Base-by-base conservation (phyloP, 176 grass and related monocot species). In the Carex myosuroides region DNA sequence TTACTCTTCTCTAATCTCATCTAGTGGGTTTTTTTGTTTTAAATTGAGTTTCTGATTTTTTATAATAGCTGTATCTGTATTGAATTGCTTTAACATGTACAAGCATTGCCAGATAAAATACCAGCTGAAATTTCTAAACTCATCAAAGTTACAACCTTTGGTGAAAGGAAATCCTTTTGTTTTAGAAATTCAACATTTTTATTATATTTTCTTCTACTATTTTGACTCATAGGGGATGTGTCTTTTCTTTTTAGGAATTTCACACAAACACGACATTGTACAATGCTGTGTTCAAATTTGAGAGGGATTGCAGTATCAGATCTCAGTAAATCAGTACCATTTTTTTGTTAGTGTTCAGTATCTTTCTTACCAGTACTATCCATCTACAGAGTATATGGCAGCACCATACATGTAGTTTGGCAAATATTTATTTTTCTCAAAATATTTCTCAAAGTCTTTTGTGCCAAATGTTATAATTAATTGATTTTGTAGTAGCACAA, bases 201-300 rank as follows among this genome's bases (percentile, higher is more conserved):
- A 37, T 72, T 35, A 48, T 53, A 24, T 24, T 0, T 24, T 50
- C 4, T 11, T 76, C 8, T 72, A 13, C 24, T 22, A 56, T 70
- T 59, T 64, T 64, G 62, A 30, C 62, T 29, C 50, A 13, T 66
- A 48, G 50, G 1, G 4, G 9, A 12, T 73, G 22, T 50, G 8
- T 12, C 42, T 73, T 50, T 52, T 52, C 8, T 24, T 73, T 18
- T 82, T 89, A 97, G 95, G 88, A 89, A 65, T 89, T 97, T 63
- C 94, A 97, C 85, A 94, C 90, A 8, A 97, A 91, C 86, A 84
- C 35, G n/a, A 93, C 71, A 79, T 90, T 97, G 75, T 97, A 94
- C 66, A 97, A 91, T 74, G 92, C 92, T 44, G 84, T 94, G 81
- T 75, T 93, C 33, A 94, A 92, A 94, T 90, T 87, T 87, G 92